Base-by-base conservation (phyloP, 768 basidiomycete species). In the Leccinum pellstonianum region DNA sequence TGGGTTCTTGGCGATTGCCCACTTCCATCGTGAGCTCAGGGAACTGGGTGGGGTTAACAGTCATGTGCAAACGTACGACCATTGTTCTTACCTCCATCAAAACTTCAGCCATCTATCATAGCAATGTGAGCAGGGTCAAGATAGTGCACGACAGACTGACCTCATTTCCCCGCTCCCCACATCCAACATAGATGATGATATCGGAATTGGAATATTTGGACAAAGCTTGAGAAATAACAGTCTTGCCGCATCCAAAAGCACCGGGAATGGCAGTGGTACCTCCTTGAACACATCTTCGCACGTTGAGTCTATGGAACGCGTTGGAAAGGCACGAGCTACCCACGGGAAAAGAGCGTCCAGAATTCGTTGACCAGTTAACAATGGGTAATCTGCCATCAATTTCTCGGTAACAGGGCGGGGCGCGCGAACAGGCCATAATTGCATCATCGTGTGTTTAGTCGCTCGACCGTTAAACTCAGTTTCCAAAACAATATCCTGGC, bases 131-230 rank as follows among this genome's bases (percentile, higher is more conserved):
- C 31, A 54, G 15, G 31, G 48, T 21, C 58, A 77, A 57, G 79
- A 90, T 85, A 72, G 25, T 29, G 25, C 3, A 46, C 31, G 37
- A 41, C 12, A 31, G 46, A 68, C 79, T 53, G 59, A 87, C 91
- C 83, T 97, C 94, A 70, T 98, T 98, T 69, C 96, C 96, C 66
- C 97, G 93, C 76, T 99, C 97, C 62, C 96, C 97, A 72, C 97
- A 98, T 25, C 97, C 97, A 66, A 99, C 97, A 71, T 99, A 99
- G 66, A 99, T 86, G 72, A 99, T 98, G 68, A 98, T 98, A 74
- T 98, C 96, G 66, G 95, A 97, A 80, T 99, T 99, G 27, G 97
- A 99, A 77, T 86, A 99, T 75, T 99, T 99, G 59, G 96, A 98
- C 64, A 98, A 79, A 19, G 96, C 96, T 78, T 98, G 92, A 27